Conservation (phyloP, 257 asterid species). For the Parsonsia alboflavescens region DNA sequence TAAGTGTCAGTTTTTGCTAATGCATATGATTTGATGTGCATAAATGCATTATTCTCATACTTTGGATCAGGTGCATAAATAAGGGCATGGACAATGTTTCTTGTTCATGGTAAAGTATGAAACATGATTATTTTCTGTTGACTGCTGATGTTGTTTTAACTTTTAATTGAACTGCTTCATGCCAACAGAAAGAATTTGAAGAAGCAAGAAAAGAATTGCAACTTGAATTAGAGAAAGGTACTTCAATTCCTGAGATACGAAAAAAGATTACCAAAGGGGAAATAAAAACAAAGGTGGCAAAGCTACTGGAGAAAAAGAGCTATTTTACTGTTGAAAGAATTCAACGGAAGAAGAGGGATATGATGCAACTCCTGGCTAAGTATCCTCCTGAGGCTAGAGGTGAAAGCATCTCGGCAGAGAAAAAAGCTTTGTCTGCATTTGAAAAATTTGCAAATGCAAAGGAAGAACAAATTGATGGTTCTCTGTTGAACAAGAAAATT, state of each 20-base stretch:
- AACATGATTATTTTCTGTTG: neutral
- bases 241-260: constrained; percentile 54
- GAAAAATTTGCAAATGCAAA: constrained; percentile 43
- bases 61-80: neutral
- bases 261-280: constrained; percentile 64
- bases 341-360: constrained; percentile 86
- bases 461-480: constrained; percentile 55
- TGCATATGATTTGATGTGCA: neutral
- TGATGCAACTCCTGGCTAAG: constrained; percentile 53
- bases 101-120: neutral
- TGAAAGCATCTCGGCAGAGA: constrained; percentile 38
- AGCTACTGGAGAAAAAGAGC: constrained; percentile 33
- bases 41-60: neutral
- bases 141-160: constrained; percentile 5
- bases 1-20: constrained; percentile 32
- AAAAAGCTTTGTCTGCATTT: constrained; percentile 47
- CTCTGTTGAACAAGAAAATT: constrained; percentile 42
- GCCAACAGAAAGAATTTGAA: constrained; percentile 74
- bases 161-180: constrained; percentile 3
- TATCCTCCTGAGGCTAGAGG: constrained; percentile 35
- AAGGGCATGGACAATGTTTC: neutral
- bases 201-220: constrained; percentile 86
- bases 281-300: constrained; percentile 54
- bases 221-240: constrained; percentile 65
- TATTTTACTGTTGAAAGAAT: constrained; percentile 43